Evolutionary conservation across 225 moss, liverwort and hornwort genomes (phyloP).

Genomic region (Pseudoscleropodium purum): DNA sequence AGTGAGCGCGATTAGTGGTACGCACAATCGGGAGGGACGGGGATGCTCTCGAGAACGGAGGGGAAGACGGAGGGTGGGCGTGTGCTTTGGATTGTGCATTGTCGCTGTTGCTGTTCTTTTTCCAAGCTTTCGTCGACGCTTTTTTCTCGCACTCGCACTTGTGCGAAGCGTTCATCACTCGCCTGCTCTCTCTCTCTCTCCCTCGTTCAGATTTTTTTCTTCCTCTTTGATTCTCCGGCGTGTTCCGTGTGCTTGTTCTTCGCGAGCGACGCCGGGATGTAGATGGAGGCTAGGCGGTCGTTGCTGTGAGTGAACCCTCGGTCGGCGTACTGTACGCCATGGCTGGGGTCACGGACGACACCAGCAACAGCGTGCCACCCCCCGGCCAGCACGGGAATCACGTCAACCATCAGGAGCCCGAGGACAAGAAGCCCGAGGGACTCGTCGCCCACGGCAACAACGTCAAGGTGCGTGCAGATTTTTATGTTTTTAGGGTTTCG

Average conservation of each 20-base stretch:
- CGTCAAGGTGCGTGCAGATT: neutral
- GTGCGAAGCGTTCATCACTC: neutral
- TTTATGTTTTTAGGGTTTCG: neutral
- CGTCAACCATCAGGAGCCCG: constrained; percentile 6
- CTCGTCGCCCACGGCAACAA: neutral
- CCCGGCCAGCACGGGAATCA: constrained; percentile 20
- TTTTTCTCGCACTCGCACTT: neutral
- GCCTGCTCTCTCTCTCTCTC: neutral
- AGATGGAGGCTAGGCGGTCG: constrained; percentile 18
- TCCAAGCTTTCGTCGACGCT: neutral
- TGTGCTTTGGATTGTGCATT: constrained; percentile 12
- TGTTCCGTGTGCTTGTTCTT: neutral
- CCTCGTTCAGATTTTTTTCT: neutral
- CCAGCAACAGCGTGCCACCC: constrained; percentile 26
- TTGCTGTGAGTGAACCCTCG: constrained; percentile 16
- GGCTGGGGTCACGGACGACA: constrained; percentile 39
- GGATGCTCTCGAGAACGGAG: neutral
- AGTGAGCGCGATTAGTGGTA: neutral
- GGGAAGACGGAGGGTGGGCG: constrained; percentile 1
- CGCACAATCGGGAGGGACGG: neutral
- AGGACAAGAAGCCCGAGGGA: constrained; percentile 35
- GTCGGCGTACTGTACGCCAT: constrained; percentile 8
- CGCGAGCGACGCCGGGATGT: neutral
- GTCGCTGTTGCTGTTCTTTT: neutral
- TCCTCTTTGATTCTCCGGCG: neutral